Evolutionary conservation across 371 early-diverging fungal species (phyloP).

Genomic region (Rhizopus stolonifer): DNA sequence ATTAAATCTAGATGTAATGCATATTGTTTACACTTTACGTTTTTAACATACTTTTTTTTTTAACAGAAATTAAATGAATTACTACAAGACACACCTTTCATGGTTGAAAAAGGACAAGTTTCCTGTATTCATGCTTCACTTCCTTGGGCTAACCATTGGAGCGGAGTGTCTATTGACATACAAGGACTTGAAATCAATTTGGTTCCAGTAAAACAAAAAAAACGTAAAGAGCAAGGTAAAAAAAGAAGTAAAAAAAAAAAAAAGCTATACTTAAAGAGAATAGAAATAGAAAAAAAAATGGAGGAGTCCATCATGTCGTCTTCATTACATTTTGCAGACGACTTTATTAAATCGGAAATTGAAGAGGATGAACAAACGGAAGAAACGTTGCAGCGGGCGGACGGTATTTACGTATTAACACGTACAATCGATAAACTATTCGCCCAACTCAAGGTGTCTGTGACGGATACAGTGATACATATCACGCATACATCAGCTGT

Average conservation of each 20-base stretch:
- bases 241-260: not conserved
- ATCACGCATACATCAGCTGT: conserved; percentile 53
- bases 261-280: not conserved
- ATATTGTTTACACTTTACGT: not conserved
- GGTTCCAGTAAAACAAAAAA: conserved; percentile 45
- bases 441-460: conserved; percentile 59
- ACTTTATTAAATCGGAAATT: conserved; percentile 74
- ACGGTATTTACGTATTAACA: conserved; percentile 68
- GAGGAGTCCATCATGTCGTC: conserved; percentile 74
- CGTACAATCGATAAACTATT: conserved; percentile 71
- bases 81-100: conserved; percentile 65
- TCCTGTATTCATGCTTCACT: conserved; percentile 70
- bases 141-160: conserved; percentile 84
- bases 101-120: conserved; percentile 68
- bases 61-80: conserved; percentile 72
- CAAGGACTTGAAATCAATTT: conserved; percentile 68
- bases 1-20: conserved; percentile 73
- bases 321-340: conserved; percentile 86
- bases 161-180: conserved; percentile 73
- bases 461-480: conserved; percentile 53
- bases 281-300: not conserved
- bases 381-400: conserved; percentile 35
- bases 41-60: not conserved
- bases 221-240: conserved; percentile 5
- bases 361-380: conserved; percentile 43